A percentile compares a stretch with the other conserved stretches of the same genome.
Conservation (phyloP, 345 rosid species). For the Aegle marmelos region DNA sequence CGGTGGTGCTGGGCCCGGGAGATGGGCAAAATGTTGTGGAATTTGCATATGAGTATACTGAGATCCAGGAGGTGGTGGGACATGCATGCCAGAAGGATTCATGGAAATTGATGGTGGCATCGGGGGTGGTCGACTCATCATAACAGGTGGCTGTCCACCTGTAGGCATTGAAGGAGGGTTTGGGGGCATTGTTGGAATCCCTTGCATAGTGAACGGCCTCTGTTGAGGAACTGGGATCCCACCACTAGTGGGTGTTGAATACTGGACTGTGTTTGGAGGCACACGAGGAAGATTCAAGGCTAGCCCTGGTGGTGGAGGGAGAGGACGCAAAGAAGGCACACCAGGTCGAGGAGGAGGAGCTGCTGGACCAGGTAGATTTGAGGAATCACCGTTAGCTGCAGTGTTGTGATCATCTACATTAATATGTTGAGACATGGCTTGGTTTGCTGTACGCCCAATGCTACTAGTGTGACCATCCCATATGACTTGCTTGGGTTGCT, state of each 20-base stretch:
- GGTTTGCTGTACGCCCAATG: slow-evolving; percentile 65
- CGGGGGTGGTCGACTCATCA: slow-evolving; percentile 35
- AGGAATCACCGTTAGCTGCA: slow-evolving; percentile 28
- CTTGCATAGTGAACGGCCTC: slow-evolving; percentile 48
- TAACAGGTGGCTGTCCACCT: slow-evolving; percentile 39
- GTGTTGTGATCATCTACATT: slow-evolving; percentile 39
- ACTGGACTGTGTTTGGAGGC: slow-evolving; percentile 43
- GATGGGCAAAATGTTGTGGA: slow-evolving; percentile 36
- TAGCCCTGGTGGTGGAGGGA: slow-evolving; percentile 61
- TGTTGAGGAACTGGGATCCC: slow-evolving; percentile 40
- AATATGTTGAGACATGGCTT: slow-evolving; percentile 51
- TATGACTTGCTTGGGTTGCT: slow-evolving; percentile 67
- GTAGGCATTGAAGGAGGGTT: slow-evolving; percentile 42
- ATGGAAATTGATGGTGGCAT: slow-evolving; percentile 35
- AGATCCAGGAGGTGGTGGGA: slow-evolving; percentile 60
- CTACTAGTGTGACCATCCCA: slow-evolving; percentile 74
- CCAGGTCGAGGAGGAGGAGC: slow-evolving; percentile 61
- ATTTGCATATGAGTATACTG: slow-evolving; percentile 40
- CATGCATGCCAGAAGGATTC: slow-evolving; percentile 32
- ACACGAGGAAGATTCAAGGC: slow-evolving; percentile 54
- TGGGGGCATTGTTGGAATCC: slow-evolving; percentile 40
- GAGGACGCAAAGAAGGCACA: slow-evolving; percentile 45
- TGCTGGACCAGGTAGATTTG: slow-evolving; percentile 54
- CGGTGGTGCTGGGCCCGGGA: slow-evolving; percentile 28
- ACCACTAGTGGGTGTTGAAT: slow-evolving; percentile 28